A percentile compares a stretch with the other conserved stretches of the same genome.
phyloP scores from a whole-genome alignment of 2,329 filamentous ascomycete species.

The Exophiala oligosperma region DNA sequence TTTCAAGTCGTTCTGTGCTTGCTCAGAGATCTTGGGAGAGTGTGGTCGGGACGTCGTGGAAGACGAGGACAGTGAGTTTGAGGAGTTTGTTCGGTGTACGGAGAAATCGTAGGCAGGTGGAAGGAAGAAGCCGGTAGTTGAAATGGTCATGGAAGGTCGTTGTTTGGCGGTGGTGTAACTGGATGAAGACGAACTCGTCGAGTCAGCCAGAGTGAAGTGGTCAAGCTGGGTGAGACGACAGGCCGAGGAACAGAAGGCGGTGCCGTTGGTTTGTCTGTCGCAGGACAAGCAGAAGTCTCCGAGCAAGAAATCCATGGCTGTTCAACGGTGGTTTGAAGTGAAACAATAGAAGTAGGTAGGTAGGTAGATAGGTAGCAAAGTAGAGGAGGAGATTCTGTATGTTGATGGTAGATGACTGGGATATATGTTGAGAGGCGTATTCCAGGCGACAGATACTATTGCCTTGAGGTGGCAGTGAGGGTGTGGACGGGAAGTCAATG shows the following conservation, averaged over 20 bases:
- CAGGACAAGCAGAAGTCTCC: slow-evolving; percentile 93
- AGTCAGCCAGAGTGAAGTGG: slow-evolving; percentile 33
- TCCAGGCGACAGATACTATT: not conserved
- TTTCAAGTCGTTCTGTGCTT: slow-evolving; percentile 75
- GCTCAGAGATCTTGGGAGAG: slow-evolving; percentile 75
- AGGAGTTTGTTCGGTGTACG: slow-evolving; percentile 43
- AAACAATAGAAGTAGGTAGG: not conserved
- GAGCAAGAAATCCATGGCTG: slow-evolving; percentile 59
- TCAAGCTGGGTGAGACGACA: slow-evolving; percentile 88
- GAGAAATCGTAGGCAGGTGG: slow-evolving; percentile 75
- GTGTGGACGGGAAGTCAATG: not conserved
- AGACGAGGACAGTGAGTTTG: slow-evolving; percentile 49
- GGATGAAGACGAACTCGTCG: slow-evolving; percentile 35
- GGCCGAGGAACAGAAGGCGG: slow-evolving; percentile 87
- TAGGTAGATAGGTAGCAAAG: not conserved
- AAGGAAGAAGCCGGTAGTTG: slow-evolving; percentile 63
- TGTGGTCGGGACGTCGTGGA: slow-evolving; percentile 54
- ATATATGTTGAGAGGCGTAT: slow-evolving; percentile 12
- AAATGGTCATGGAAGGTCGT: slow-evolving; percentile 9
- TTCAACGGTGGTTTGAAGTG: slow-evolving; percentile 4
- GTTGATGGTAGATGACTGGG: slow-evolving; percentile 4
- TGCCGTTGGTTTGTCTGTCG: slow-evolving; percentile 80
- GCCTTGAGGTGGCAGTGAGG: not conserved
- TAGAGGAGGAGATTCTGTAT: not conserved
- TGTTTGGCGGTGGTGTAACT: slow-evolving; percentile 35